Evolutionary conservation across 2,329 filamentous ascomycete species (phyloP), one percentile per base, ranked within the genome.

Genomic region (Dryadomyces quercivorus): DNA sequence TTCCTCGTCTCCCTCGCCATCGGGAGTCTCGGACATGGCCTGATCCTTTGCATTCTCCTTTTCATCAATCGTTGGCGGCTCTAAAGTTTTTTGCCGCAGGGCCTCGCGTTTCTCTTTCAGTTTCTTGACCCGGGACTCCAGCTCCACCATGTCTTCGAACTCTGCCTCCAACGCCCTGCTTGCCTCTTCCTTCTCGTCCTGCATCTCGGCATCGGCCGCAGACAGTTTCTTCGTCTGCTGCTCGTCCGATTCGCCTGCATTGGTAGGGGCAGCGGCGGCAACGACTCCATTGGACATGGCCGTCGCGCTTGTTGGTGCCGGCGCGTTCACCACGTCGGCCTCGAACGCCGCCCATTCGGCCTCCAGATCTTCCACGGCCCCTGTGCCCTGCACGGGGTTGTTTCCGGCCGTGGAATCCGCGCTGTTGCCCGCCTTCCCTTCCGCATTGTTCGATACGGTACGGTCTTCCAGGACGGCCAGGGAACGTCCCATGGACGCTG

Each of bases 301-400:
- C 1, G 12, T 18, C 7, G 5, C 15, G 31, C 16, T 18, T 34
- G 34, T 18, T 18, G 22, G 72, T 64, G 34, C 69, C 18, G 64
- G 64, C 8, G 82, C 85, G 54, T 95, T 82, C 53, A 68, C 57
- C 5, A 69, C 61, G 12, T 95, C 88, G 2, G 86, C 86, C 65
- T 95, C 85, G 64, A 95, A 94, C 9, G 88, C 87, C 2, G 87
- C 85, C 86, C 87, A 93, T 68, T 93, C 87, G 53, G 84, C 81
- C 63, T 95, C 88, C 15, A 40, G 36, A 16, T 40, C 36, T 12
- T 16, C 36, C 36, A 40, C 15, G 36, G 36, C 36, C 12, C 15
- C 20, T 12, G 44, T 22, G 2, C 9, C 9, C 5, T 20, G 7
- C 12, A 8, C 44, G 9, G 7, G 5, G 5, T 21, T 9, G 18